These are phyloP conservation scores for Calonectria henricotiae DNA, from an alignment of 2,329 filamentous ascomycete species.

Conservation along the genomic window DNA sequence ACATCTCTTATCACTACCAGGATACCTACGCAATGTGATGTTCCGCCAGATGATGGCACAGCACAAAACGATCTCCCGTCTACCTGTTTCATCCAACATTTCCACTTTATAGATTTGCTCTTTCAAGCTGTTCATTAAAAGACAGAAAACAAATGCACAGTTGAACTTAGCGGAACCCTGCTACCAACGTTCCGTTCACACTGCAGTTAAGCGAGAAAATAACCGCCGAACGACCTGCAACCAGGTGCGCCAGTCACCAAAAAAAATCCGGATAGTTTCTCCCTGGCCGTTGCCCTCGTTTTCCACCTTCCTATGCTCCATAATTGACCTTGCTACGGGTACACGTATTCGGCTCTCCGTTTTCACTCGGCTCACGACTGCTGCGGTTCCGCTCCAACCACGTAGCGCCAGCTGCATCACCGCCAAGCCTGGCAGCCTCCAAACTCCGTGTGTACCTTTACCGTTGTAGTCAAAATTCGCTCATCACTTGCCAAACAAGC, in stretches of 20 bases:
- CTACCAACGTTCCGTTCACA: constrained; percentile 19
- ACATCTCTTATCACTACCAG: neutral
- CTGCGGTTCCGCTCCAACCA: constrained; percentile 28
- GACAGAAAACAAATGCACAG: neutral
- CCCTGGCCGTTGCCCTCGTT: constrained; percentile 9
- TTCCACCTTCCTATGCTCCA: constrained; percentile 1
- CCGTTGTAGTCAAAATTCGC: constrained; percentile 17
- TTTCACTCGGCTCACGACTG: neutral
- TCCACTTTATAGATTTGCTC: neutral
- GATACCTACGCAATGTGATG: neutral
- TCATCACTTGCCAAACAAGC: constrained; percentile 22
- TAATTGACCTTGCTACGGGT: constrained; percentile 8
- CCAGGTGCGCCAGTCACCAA: constrained; percentile 6
- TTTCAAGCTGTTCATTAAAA: neutral
- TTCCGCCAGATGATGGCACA: neutral
- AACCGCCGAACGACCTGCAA: constrained; percentile 22
- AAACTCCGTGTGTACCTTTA: neutral
- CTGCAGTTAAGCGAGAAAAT: constrained; percentile 28
- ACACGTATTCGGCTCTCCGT: constrained; percentile 23
- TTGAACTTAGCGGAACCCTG: neutral
- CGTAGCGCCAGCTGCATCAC: constrained; percentile 23
- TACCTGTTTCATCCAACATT: neutral
- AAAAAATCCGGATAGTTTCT: neutral
- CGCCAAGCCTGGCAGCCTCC: constrained; percentile 8
- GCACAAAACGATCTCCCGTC: neutral